Evolutionary conservation across 1,139 yeast genomes (phyloP).

Genomic region (Pichia sorboxylosa): DNA sequence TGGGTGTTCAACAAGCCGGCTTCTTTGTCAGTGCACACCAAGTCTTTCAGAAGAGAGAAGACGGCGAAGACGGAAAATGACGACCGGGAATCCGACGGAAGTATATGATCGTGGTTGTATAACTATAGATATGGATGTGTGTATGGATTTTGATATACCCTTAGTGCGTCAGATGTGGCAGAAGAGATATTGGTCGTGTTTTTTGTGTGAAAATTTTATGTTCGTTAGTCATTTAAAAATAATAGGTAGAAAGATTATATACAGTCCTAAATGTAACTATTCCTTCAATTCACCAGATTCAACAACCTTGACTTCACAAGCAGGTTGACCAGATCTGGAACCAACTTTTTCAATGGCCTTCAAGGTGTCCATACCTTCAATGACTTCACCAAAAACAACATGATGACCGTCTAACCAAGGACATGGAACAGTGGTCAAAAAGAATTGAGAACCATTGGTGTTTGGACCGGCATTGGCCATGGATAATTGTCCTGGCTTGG

Average conservation of each 20-base stretch:
- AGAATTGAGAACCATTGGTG: slow-evolving; percentile 33
- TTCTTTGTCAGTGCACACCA: slow-evolving; percentile 22
- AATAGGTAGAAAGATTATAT: too few species aligned
- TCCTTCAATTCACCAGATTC: slow-evolving; percentile 30
- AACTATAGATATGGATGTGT: too few species aligned
- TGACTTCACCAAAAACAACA: slow-evolving; percentile 32
- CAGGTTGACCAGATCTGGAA: slow-evolving; percentile 21
- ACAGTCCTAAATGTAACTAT: too few species aligned
- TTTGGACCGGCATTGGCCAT: slow-evolving; percentile 36
- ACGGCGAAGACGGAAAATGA: too few species aligned
- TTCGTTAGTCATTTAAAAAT: too few species aligned
- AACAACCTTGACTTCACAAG: slow-evolving; percentile 20
- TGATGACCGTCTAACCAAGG: slow-evolving; percentile 33
- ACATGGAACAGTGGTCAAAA: slow-evolving; percentile 29
- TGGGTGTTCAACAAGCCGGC: slow-evolving; percentile 19
- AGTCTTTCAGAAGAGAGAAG: slow-evolving; percentile 21
- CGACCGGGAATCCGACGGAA: too few species aligned
- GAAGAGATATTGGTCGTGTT: too few species aligned
- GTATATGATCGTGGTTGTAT: too few species aligned
- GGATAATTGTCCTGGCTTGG: slow-evolving; percentile 30
- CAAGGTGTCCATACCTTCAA: slow-evolving; percentile 24
- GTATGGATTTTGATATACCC: too few species aligned
- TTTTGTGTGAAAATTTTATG: too few species aligned
- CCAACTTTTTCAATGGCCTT: slow-evolving; percentile 23
- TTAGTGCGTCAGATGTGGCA: too few species aligned